These are phyloP conservation scores for Metarhizium sp. DNA, from an alignment of 2,329 filamentous ascomycete species.

Conservation along the genomic window DNA sequence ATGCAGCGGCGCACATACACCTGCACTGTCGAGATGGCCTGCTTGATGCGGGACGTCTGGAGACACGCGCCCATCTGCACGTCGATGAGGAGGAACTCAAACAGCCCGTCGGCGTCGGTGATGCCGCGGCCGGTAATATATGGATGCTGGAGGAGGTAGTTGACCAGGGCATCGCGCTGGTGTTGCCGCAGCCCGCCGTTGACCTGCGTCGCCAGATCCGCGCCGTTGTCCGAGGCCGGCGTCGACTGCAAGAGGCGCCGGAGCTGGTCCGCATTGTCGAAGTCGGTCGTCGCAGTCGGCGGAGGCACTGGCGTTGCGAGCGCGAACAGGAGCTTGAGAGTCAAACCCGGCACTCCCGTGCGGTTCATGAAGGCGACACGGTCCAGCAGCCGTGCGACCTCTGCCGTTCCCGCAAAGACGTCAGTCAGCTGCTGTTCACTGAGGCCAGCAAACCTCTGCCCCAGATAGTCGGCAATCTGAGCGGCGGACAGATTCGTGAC, in stretches of 20 bases:
- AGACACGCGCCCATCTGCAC: background rate
- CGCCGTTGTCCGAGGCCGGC: too few species aligned
- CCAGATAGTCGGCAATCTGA: too few species aligned
- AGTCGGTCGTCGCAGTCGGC: too few species aligned
- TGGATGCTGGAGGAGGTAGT: too few species aligned
- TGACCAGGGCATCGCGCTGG: too few species aligned
- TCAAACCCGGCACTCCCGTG: background rate
- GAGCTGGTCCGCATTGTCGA: too few species aligned
- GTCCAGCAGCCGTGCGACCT: background rate
- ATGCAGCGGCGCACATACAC: background rate
- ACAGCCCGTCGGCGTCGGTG: background rate
- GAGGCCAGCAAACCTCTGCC: too few species aligned
- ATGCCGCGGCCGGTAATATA: background rate
- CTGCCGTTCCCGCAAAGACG: background rate
- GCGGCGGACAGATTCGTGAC: too few species aligned
- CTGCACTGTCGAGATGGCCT: background rate
- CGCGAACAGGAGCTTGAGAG: background rate
- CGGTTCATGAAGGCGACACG: background rate
- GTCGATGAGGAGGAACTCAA: background rate
- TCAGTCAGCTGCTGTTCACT: too few species aligned
- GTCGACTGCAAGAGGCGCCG: too few species aligned
- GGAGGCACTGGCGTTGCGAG: background rate
- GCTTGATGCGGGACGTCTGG: background rate
- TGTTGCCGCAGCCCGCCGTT: too few species aligned
- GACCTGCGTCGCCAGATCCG: too few species aligned